Evolutionary conservation across 2,329 filamentous ascomycete genomes (phyloP), one percentile per base, ranked within the genome.

Genomic region (Rhytidhysteron rufulum): DNA sequence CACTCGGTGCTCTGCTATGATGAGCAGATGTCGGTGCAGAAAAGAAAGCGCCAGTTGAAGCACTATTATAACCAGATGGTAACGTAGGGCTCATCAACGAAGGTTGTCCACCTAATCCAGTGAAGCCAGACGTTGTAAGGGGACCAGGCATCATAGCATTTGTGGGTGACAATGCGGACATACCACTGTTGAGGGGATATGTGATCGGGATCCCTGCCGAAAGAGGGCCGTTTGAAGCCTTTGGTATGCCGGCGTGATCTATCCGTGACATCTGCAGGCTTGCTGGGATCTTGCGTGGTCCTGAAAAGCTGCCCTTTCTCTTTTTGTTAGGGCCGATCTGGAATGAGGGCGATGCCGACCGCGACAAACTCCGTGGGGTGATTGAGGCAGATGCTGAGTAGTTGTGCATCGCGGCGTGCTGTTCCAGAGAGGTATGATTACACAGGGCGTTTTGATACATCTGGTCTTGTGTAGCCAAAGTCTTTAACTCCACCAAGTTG

Each of bases 191-290:
- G 20, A 49, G 49, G 17, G 54, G 39, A 40, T 49, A 37, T 18
- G 47, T 41, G 18, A 51, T 43, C 5, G 61, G 57, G 15, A 62
- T 29, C 69, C 69, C 40, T 62, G 70, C 29, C 18, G 29, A 2
- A 31, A 20, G 15, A 6, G 37, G 20, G n/a, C 22, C 36, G 22
- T 27, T 22, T 32, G 37, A 3, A 21, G 24, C 18, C 16, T 13
- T 13, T 16, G 18, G 8, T 10, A n/a, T 6, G 20, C n/a, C 18
- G 13, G 21, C 16, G 5, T 79, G 82, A 51, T 93, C 86, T 25
- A 93, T 72, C 40, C 81, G 81, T 2, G 89, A 95, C 89, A 95
- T 95, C 6, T 83, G 78, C 51, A 95, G 67, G 13, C 79, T 82
- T 15, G 78, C 81, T 1, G 88, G 86, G 11, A 94, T 70, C 61